Conservation (phyloP, 345 rosid species). For the Arabis alpina region DNA sequence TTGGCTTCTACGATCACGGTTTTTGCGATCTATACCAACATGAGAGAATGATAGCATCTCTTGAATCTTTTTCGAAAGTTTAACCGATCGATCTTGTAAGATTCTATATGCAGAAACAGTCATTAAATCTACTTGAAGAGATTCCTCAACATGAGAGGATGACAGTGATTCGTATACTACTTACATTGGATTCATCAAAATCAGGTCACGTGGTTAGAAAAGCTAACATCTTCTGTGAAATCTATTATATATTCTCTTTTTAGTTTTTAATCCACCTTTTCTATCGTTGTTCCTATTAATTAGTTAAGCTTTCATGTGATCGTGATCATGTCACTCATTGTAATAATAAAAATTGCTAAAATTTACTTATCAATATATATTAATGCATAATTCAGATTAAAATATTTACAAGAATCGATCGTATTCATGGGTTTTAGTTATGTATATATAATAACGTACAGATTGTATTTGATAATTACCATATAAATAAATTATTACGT, state of each 20-base stretch:
- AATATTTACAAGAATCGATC: neutral
- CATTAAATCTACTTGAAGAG: too few species aligned
- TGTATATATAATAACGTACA: neutral
- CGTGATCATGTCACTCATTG: slow-evolving; percentile 13
- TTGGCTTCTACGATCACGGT: too few species aligned
- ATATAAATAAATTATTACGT: too few species aligned
- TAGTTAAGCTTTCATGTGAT: slow-evolving; percentile 19
- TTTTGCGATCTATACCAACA: too few species aligned
- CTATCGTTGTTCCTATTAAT: slow-evolving; percentile 5
- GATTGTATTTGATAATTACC: too few species aligned
- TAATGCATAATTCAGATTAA: neutral
- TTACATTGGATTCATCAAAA: slow-evolving; percentile 32
- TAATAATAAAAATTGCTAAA: neutral
- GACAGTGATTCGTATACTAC: slow-evolving; percentile 19
- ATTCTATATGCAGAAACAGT: too few species aligned
- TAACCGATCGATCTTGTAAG: too few species aligned
- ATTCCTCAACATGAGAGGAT: too few species aligned
- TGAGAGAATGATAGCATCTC: neutral
- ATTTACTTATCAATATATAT: neutral
- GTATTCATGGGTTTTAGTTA: neutral
- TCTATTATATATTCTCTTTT: slow-evolving; percentile 17
- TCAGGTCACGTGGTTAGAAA: slow-evolving; percentile 38
- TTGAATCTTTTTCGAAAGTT: too few species aligned
- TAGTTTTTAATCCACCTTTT: slow-evolving; percentile 29
- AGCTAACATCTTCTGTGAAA: slow-evolving; percentile 24